These are phyloP conservation scores for Paxillus rubicundulus DNA, from an alignment of 768 basidiomycete species.

Conservation along the genomic window DNA sequence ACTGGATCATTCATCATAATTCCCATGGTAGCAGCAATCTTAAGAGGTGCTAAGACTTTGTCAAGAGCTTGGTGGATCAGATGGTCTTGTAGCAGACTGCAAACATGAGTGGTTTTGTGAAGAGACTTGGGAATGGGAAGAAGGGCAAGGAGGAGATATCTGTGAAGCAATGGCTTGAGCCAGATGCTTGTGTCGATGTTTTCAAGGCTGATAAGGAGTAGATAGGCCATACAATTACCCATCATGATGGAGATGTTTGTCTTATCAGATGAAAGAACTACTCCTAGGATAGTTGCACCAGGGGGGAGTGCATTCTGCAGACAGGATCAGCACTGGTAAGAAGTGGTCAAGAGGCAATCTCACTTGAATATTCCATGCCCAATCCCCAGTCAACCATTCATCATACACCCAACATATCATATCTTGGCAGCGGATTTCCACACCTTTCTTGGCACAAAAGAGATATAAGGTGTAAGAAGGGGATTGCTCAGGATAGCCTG, in stretches of 20 bases:
- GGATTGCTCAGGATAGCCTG: background rate
- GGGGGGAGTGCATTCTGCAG: background rate
- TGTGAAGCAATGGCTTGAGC: background rate
- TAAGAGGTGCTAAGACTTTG: constrained; percentile 16
- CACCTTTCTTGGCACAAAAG: constrained; percentile 12
- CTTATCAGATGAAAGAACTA: background rate
- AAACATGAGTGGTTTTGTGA: constrained; percentile 6
- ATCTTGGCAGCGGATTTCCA: constrained; percentile 10
- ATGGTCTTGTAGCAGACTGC: constrained; percentile 9
- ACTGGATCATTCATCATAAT: constrained; percentile 21
- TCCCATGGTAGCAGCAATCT: constrained; percentile 12
- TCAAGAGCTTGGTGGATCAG: constrained; percentile 22
- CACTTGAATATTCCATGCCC: constrained; percentile 29
- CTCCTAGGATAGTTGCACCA: background rate
- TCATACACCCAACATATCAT: constrained; percentile 6
- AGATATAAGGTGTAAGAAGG: constrained; percentile 1
- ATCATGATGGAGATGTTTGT: background rate
- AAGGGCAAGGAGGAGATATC: background rate
- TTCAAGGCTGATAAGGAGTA: background rate
- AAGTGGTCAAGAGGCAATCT: background rate
- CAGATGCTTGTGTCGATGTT: background rate
- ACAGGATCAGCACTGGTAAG: too few relatives aligned
- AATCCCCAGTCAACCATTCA: constrained; percentile 25
- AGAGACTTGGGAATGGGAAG: constrained; percentile 17
- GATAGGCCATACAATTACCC: background rate